Base-by-base conservation (phyloP, 2,329 filamentous ascomycete genomes). In the Aspergillus ruber region DNA sequence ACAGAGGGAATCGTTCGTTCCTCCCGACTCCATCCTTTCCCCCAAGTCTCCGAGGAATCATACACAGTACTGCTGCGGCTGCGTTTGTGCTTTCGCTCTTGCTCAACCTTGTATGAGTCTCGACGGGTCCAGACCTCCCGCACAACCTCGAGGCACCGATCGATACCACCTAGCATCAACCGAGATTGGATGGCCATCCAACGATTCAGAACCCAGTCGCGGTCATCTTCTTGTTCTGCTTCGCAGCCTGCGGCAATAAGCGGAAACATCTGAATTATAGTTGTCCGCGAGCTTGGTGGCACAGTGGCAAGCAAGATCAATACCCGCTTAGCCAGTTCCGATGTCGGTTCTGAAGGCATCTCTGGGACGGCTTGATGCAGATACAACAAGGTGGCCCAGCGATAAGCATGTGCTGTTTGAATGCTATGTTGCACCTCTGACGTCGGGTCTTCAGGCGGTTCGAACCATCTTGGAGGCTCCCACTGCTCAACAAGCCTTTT, bases 261-360 rank as follows among this genome's bases (percentile, higher is more conserved):
- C 1, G 84, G 84, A 54, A 82, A 87, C 49, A 86, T 84, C 35
- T 87, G 84, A 2, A 86, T 77, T 41, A 86, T 84, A 15, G 82
- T 78, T 0, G 82, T 77, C 7, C 83, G 76, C 32, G 81, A 84
- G 9, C 72, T 76, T 2, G 80, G 66, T 1, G 83, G 81, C 0
- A 87, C 81, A 0, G 79, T 83, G 3, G 82, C 82, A 2, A 88
- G 67, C 44, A 80, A 75, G 18, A 77, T 73, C 44, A 87, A 65
- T 1, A 83, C 79, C 42, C 79, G 78, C 57, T 83, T 80, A 0
- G 84, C 82, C 7, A 86, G 69, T 21, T 78, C 74, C 6, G 75
- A 72, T 0, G 80, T 75, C 2, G 77, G 70, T 38, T 77, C 70
- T 2, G 78, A 84, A 2, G 82, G 81, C 17, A 86, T 78, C 54